Percentiles rank a stretch among this genome's conserved stretches.
phyloP scores from a whole-genome alignment of 2,329 filamentous ascomycete species.

The Lachnellula cervina region DNA sequence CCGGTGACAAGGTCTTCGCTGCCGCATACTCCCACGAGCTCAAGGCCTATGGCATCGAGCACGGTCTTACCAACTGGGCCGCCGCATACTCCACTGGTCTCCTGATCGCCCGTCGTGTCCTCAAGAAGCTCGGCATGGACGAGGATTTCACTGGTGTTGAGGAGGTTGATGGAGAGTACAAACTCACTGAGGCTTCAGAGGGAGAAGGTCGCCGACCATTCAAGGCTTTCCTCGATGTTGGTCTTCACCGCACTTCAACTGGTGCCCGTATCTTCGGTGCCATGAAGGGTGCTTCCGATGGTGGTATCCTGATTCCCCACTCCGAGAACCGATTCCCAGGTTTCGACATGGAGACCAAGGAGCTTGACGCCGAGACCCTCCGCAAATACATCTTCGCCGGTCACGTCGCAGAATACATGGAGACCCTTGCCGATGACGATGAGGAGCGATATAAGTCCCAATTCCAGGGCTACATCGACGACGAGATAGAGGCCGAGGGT shows the following conservation, averaged over 20 bases:
- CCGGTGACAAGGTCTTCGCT: slow-evolving; percentile 93
- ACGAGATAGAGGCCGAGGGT: slow-evolving; percentile 92
- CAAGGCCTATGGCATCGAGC: slow-evolving; percentile 92
- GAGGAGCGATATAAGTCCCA: slow-evolving; percentile 99
- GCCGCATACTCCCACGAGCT: slow-evolving; percentile 97
- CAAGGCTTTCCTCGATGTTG: slow-evolving; percentile 98
- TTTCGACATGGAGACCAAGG: slow-evolving; percentile 94
- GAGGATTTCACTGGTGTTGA: slow-evolving; percentile 92
- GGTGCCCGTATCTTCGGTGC: slow-evolving; percentile 98
- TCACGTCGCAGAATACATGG: slow-evolving; percentile 99
- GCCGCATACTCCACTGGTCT: slow-evolving; percentile 96
- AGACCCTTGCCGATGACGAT: slow-evolving; percentile 97
- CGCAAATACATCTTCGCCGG: slow-evolving; percentile 99
- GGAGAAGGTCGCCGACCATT: slow-evolving; percentile 95
- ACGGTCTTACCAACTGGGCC: slow-evolving; percentile 99
- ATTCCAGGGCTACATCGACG: slow-evolving; percentile 97
- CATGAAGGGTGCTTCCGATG: slow-evolving; percentile 99
- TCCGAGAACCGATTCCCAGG: slow-evolving; percentile 99
- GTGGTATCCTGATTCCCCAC: slow-evolving; percentile 95
- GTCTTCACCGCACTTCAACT: slow-evolving; percentile 93
- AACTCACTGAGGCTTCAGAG: slow-evolving; percentile 90
- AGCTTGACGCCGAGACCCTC: slow-evolving; percentile 93
- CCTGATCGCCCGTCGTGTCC: slow-evolving; percentile 90
- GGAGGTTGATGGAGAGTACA: slow-evolving; percentile 95
- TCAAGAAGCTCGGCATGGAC: slow-evolving; percentile 95